Evolutionary conservation across 306 rosid genomes (phyloP).

Genomic region (Pyrus betulifolia): DNA sequence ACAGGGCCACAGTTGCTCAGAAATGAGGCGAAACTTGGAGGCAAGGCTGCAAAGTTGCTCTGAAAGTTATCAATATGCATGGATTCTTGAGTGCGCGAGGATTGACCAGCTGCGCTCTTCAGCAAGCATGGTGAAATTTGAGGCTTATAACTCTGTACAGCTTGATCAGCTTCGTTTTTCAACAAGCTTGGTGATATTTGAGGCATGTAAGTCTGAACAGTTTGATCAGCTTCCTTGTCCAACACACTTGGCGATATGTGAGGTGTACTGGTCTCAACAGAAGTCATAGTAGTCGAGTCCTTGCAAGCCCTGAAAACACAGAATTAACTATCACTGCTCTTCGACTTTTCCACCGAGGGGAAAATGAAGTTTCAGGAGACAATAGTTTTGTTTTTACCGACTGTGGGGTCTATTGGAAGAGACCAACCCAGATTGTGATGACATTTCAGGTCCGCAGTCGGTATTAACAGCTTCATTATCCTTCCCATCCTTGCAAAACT

Average conservation of each 20-base stretch:
- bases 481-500: constrained; percentile 38
- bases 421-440: constrained; percentile 55
- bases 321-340: constrained; percentile 17
- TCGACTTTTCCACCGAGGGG: not conserved
- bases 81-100: constrained; percentile 29
- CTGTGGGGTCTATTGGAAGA: constrained; percentile 43
- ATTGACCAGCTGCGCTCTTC: constrained; percentile 22
- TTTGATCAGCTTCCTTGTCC: constrained; percentile 21
- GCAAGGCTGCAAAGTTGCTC: constrained; percentile 48
- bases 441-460: constrained; percentile 54
- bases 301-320: constrained; percentile 40
- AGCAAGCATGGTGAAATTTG: not conserved
- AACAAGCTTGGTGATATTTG: not conserved
- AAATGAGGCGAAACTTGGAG: constrained; percentile 80
- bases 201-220: not conserved
- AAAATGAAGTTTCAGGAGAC: not conserved
- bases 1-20: constrained; percentile 44
- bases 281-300: not conserved
- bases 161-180: not conserved
- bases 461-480: constrained; percentile 41
- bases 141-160: not conserved
- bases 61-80: constrained; percentile 25
- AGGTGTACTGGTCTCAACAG: not conserved
- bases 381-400: constrained; percentile 28
- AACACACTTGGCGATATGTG: not conserved